Evolutionary conservation across 495 filamentous ascomycete genomes (phyloP).

Genomic region (Xanthoparmelia taractica): DNA sequence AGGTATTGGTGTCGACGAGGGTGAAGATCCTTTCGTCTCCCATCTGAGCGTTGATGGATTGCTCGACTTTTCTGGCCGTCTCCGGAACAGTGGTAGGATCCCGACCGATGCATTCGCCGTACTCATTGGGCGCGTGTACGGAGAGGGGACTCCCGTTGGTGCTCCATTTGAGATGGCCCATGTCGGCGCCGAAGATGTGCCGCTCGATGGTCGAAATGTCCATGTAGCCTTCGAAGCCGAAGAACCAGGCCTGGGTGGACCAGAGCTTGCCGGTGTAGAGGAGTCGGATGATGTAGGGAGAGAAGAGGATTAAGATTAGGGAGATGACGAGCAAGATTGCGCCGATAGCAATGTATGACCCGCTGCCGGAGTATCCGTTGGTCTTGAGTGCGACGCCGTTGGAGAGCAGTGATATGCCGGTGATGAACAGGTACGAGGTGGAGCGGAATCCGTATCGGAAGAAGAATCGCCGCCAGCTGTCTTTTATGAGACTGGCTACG

Average conservation of each 20-base stretch:
- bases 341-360: background rate
- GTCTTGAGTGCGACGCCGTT: background rate
- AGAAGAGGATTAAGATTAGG: background rate
- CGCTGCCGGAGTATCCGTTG: too few species aligned
- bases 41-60: background rate
- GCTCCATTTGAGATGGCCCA: constrained; percentile 27
- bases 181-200: constrained; percentile 28
- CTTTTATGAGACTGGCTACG: constrained; percentile 10
- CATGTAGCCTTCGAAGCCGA: constrained; percentile 34
- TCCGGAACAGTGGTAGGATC: background rate
- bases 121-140: background rate
- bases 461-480: background rate
- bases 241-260: constrained; percentile 31
- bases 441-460: background rate
- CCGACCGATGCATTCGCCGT: background rate
- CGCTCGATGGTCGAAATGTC: constrained; percentile 28
- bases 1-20: constrained; percentile 34
- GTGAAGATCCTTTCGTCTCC: constrained; percentile 26
- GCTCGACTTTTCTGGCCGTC: background rate
- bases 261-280: constrained; percentile 25
- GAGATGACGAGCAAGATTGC: background rate
- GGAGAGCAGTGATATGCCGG: background rate
- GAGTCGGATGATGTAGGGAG: constrained; percentile 17
- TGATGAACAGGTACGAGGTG: background rate
- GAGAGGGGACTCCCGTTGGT: constrained; percentile 24